Percentiles rank a stretch among this genome's conserved stretches.
Evolutionary conservation across 148 eudicot genomes (phyloP).

Genomic region (Camellia lanceoleosa): DNA sequence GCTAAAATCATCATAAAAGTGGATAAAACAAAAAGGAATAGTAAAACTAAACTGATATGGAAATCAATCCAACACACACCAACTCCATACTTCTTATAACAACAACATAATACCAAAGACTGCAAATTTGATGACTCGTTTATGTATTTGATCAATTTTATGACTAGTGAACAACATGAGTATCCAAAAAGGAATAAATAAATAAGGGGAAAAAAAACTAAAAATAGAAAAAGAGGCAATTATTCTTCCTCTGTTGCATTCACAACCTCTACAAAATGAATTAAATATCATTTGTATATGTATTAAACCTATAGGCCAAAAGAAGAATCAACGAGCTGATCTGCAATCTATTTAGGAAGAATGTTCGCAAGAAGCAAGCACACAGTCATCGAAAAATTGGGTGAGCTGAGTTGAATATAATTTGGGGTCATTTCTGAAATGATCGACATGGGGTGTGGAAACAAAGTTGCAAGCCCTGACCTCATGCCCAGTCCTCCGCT

Average conservation of each 20-base stretch:
- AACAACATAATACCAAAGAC: background rate
- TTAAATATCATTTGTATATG: background rate
- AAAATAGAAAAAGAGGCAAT: background rate
- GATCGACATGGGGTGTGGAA: slow-evolving; percentile 95
- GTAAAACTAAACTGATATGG: too few species aligned
- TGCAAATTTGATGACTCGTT: background rate
- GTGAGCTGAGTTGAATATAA: slow-evolving; percentile 85
- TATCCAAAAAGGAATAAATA: background rate
- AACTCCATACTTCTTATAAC: background rate
- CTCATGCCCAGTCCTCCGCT: slow-evolving; percentile 66
- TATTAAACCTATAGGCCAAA: background rate
- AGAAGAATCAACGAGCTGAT: background rate
- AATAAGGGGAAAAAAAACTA: background rate
- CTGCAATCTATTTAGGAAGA: slow-evolving; percentile 26
- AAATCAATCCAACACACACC: background rate
- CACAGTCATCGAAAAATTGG: slow-evolving; percentile 74
- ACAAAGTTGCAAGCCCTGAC: slow-evolving; percentile 89
- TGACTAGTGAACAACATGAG: background rate
- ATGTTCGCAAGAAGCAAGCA: slow-evolving; percentile 60
- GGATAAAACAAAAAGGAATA: too few species aligned
- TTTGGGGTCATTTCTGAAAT: slow-evolving; percentile 82
- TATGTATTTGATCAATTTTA: background rate
- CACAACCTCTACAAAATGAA: slow-evolving; percentile 12
- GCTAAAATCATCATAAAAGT: background rate
- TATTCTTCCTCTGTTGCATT: background rate